Evolutionary conservation across 768 basidiomycete species (phyloP).

Genomic region (Gymnopilus dilepis): DNA sequence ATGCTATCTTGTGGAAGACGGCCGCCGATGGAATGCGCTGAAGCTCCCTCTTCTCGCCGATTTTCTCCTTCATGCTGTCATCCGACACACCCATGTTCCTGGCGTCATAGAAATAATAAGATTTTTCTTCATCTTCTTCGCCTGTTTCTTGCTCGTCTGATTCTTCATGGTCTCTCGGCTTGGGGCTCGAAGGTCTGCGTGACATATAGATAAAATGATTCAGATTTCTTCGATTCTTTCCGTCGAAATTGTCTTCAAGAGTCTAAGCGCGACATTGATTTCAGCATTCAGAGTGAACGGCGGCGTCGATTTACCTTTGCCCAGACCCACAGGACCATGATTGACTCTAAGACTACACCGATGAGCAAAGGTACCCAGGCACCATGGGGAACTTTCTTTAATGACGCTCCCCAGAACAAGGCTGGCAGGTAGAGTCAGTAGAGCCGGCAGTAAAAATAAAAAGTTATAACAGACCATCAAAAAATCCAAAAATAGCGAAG

Average conservation of each 20-base stretch:
- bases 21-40: conserved; percentile 57
- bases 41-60: conserved; percentile 30
- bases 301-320: conserved; percentile 44
- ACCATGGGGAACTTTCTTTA: conserved; percentile 66
- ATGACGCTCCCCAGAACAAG: conserved; percentile 68
- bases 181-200: conserved; percentile 8
- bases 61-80: conserved; percentile 24
- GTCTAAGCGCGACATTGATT: conserved; percentile 31
- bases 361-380: conserved; percentile 73
- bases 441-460: not conserved
- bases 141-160: conserved; percentile 18
- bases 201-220: conserved; percentile 57
- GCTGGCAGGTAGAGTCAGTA: conserved; percentile 20
- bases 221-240: conserved; percentile 56
- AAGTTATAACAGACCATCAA: conserved; percentile 51
- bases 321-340: conserved; percentile 74
- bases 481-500: conserved; percentile 63
- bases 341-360: conserved; percentile 50
- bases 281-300: not conserved
- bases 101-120: conserved; percentile 28
- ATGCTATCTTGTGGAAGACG: conserved; percentile 60
- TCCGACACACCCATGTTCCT: conserved; percentile 13
- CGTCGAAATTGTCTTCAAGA: conserved; percentile 68
- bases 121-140: conserved; percentile 21
- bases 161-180: not conserved